Conservation (phyloP, 345 rosid species). For the Euphorbia tirucalli region DNA sequence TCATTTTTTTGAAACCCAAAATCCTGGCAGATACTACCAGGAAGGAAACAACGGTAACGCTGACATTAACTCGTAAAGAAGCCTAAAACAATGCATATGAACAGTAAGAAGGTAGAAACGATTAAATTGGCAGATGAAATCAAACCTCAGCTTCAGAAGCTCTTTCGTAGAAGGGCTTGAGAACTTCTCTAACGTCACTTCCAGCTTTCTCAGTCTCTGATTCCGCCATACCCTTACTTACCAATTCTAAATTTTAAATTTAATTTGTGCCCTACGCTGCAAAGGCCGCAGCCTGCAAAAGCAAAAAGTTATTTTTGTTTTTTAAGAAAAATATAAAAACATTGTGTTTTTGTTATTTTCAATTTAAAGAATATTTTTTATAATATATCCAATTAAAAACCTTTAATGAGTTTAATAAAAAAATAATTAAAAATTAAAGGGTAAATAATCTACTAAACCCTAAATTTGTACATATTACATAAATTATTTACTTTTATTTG, state of each 20-base stretch:
- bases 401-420: too few relatives aligned
- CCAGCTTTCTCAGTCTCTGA: constrained; percentile 7
- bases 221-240: constrained; percentile 22
- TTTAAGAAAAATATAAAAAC: too few relatives aligned
- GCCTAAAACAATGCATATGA: background rate
- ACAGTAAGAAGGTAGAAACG: background rate
- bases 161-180: constrained; percentile 33
- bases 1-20: background rate
- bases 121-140: background rate
- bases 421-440: too few relatives aligned
- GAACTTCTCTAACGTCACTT: constrained; percentile 14
- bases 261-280: too few relatives aligned
- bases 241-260: background rate
- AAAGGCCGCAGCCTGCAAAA: too few relatives aligned
- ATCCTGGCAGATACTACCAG: background rate
- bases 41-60: background rate
- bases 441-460: too few relatives aligned
- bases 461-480: too few relatives aligned
- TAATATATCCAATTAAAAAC: too few relatives aligned
- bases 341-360: too few relatives aligned
- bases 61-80: background rate
- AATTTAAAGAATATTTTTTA: too few relatives aligned
- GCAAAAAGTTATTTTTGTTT: too few relatives aligned
- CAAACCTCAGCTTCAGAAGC: constrained; percentile 42
- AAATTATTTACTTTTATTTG: too few relatives aligned